Conservation (phyloP, 2,329 filamentous ascomycete species). For the Colletotrichum lupini region DNA sequence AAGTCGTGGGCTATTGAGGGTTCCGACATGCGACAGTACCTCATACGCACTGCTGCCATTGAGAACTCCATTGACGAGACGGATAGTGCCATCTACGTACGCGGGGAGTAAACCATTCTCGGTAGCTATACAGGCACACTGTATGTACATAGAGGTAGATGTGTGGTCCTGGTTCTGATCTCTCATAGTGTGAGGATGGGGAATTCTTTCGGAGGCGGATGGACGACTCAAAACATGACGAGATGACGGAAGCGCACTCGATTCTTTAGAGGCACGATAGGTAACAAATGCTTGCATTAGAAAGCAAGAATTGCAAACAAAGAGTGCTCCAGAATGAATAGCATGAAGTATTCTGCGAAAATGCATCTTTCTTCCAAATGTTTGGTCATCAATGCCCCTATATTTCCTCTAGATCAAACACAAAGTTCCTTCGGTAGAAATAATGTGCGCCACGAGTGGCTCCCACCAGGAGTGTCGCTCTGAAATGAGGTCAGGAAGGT, state of each 20-base stretch:
- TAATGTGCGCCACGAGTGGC: constrained; percentile 47
- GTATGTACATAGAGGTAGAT: background rate
- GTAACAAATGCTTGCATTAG: no score
- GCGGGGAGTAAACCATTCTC: background rate
- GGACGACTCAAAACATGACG: background rate
- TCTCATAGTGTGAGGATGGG: background rate
- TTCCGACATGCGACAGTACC: constrained; percentile 52
- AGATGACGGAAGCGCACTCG: background rate
- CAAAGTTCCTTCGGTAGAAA: constrained; percentile 47
- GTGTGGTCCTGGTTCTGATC: background rate
- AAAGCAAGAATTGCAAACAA: no score
- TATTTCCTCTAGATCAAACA: constrained; percentile 49
- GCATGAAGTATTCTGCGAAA: background rate
- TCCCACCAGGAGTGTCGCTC: constrained; percentile 53
- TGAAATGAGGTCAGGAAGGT: constrained; percentile 40
- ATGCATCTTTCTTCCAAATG: background rate
- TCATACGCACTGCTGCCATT: constrained; percentile 43
- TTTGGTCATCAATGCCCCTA: background rate
- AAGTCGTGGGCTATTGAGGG: constrained; percentile 49
- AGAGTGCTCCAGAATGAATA: background rate
- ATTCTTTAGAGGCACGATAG: background rate
- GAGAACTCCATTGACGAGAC: constrained; percentile 47
- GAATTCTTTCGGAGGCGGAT: background rate
- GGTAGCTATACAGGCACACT: background rate
- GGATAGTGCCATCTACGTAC: constrained; percentile 46